Conservation (phyloP, 805 yeast species). For the Tetrapisispora taiwanensis region DNA sequence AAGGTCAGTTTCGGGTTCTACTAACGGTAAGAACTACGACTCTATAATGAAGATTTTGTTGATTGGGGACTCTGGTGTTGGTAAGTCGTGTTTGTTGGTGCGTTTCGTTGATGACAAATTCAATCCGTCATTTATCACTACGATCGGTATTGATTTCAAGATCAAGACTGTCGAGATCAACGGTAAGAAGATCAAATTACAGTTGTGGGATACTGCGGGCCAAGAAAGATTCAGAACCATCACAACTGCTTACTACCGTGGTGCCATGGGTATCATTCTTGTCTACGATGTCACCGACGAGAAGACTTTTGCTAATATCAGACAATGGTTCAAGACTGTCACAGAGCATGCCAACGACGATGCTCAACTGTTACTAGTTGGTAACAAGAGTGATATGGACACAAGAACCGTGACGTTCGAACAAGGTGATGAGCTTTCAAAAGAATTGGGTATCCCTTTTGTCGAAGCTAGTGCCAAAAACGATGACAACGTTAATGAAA, state of each 20-base stretch:
- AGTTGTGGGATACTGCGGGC: slow-evolving; percentile 97
- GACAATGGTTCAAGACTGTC: slow-evolving; percentile 92
- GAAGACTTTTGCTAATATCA: slow-evolving; percentile 83
- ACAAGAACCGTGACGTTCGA: slow-evolving; percentile 79
- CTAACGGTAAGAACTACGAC: slow-evolving; percentile 43
- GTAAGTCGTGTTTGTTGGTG: slow-evolving; percentile 79
- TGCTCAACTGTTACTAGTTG: slow-evolving; percentile 88
- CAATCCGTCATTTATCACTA: slow-evolving; percentile 92
- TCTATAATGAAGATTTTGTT: slow-evolving; percentile 84
- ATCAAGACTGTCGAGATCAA: slow-evolving; percentile 91
- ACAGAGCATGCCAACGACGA: slow-evolving; percentile 95
- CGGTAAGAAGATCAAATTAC: slow-evolving; percentile 86
- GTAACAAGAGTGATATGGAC: slow-evolving; percentile 89
- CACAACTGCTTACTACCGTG: slow-evolving; percentile 86
- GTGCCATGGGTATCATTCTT: slow-evolving; percentile 78
- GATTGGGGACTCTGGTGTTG: slow-evolving; percentile 90
- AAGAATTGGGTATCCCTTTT: slow-evolving; percentile 79
- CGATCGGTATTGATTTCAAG: slow-evolving; percentile 97
- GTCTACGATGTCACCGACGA: slow-evolving; percentile 83
- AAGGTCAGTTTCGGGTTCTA: slow-evolving; percentile 22
- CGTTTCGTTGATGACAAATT: slow-evolving; percentile 95
- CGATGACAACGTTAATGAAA: slow-evolving; percentile 81
- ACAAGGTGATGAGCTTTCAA: slow-evolving; percentile 84
- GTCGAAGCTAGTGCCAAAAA: slow-evolving; percentile 95
- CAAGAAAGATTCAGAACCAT: slow-evolving; percentile 92